Conservation (phyloP, 140 eudicot species). For the Anethum foeniculum region DNA sequence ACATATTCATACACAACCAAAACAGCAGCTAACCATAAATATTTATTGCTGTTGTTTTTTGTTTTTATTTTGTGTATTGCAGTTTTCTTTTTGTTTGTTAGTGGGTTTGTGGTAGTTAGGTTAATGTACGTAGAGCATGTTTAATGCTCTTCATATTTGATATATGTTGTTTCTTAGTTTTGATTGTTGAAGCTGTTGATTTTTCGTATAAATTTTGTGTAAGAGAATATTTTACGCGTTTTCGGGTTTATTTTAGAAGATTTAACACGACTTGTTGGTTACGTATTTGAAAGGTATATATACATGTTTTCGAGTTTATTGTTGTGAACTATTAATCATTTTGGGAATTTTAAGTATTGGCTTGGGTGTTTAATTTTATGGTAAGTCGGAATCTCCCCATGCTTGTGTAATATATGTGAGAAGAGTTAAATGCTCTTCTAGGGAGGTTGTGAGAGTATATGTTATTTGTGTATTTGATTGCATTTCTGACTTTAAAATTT, state of each 20-base stretch:
- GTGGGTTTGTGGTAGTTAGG: neutral
- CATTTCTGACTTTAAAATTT: neutral
- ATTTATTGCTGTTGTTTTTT: neutral
- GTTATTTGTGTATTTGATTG: neutral
- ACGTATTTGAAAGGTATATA: too few species aligned
- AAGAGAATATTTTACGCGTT: neutral
- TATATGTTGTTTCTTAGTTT: neutral
- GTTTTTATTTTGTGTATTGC: neutral
- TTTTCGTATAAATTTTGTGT: neutral
- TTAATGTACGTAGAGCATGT: neutral
- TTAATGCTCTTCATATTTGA: neutral
- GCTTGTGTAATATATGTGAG: too few species aligned
- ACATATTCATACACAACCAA: neutral
- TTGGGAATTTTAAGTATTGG: neutral
- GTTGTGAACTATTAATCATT: too few species aligned
- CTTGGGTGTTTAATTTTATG: neutral
- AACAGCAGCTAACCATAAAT: neutral
- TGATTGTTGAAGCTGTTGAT: neutral
- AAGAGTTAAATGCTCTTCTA: too few species aligned
- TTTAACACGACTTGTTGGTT: too few species aligned
- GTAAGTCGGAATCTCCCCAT: too few species aligned
- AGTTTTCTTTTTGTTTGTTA: neutral
- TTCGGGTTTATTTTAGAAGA: neutral
- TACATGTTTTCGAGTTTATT: too few species aligned
- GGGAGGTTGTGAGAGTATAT: too few species aligned